Evolutionary conservation across 371 early-diverging fungal species (phyloP), one percentile per base, ranked within the genome.

Genomic region (Rhizopus sp.): DNA sequence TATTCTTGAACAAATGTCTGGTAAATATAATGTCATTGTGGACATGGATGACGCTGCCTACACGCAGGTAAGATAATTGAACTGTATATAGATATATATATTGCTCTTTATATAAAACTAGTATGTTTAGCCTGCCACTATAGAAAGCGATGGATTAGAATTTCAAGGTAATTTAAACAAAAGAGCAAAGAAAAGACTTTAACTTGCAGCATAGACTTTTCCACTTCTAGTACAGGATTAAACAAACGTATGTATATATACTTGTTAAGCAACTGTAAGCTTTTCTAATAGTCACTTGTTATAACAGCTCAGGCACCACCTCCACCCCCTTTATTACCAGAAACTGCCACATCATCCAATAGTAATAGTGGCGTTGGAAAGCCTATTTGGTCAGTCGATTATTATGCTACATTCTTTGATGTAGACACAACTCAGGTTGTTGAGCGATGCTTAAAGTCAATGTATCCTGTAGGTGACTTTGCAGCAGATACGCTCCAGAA

Each of bases 341-440:
- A 47, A 5, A 50, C 45, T 13, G 59, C 41, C 46, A 53, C 53
- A 31, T 40, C 71, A 72, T 53, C 62, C 44, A 69, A 41, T 62
- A 75, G 39, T 55, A 63, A 23, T 50, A 64, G 40, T 15, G 70
- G 31, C 41, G 49, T 50, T 2, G 55, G 64, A 17, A 75, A 73
- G 46, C 81, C 85, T 15, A 71, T 94, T 30, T 93, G 91, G 90
- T 87, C 88, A 1, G 53, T 93, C 6, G 94, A 93, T 48, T 95
- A 93, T 67, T 97, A 94, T 66, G 61, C 89, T 33, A 89, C 80
- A 59, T 97, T 83, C 64, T 97, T 96, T 68, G 89, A 96, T 60
- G 94, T 97, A 6, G 94, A 97, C 64, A 91, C 92, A 3, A 59
- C 73, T 13, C 89, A 93, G 71, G 78, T 79, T 0, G 32, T 77